Evolutionary conservation across 2,329 filamentous ascomycete genomes (phyloP).

Genomic region (Ophiostoma tasmaniense): DNA sequence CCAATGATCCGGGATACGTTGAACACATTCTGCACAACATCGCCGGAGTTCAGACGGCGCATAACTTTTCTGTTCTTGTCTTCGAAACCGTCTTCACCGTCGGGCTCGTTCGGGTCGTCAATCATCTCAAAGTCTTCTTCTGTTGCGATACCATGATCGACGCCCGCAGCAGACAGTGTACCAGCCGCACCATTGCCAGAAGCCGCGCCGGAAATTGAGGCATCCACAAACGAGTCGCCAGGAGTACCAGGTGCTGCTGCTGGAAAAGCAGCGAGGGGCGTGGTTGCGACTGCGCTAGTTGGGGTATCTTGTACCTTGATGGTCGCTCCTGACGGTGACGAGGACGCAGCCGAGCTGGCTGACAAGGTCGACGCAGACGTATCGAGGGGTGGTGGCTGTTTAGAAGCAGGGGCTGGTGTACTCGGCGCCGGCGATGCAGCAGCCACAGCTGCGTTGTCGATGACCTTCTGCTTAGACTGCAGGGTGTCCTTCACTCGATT

Average conservation of each 20-base stretch:
- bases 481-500: conserved; percentile 60
- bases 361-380: conserved; percentile 1
- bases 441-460: conserved; percentile 17
- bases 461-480: conserved; percentile 58
- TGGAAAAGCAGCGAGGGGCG: neutral
- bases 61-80: conserved; percentile 98
- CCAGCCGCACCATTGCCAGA: neutral
- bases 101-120: conserved; percentile 81
- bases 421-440: neutral
- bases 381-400: neutral
- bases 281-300: neutral
- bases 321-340: neutral
- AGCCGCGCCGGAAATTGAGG: neutral
- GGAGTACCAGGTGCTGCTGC: neutral
- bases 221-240: neutral
- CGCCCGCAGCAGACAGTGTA: neutral
- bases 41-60: conserved; percentile 81
- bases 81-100: conserved; percentile 69
- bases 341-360: neutral
- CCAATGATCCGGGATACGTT: conserved; percentile 93
- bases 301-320: neutral
- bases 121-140: conserved; percentile 96
- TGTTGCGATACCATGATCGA: neutral
- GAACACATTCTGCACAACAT: conserved; percentile 86
- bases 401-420: neutral